Percentiles rank a stretch among this genome's conserved stretches.
phyloP scores from a whole-genome alignment of 257 asterid species.

The Knoxia roxburghii region DNA sequence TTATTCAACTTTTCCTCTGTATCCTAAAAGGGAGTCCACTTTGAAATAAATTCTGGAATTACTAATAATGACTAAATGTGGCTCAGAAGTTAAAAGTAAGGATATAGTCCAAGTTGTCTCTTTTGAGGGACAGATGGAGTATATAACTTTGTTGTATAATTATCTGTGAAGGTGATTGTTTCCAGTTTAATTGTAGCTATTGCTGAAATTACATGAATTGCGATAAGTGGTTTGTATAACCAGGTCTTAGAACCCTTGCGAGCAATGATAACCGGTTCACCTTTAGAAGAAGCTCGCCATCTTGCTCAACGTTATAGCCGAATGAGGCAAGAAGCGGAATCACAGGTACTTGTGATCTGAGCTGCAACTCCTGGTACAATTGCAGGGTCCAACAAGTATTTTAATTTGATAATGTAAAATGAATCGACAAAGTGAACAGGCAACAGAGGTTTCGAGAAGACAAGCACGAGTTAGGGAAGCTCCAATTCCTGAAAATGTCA shows the following conservation, averaged over 20 bases:
- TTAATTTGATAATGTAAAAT: constrained; percentile 7
- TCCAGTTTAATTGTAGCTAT: neutral
- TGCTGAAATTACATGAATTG: neutral
- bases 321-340: constrained; percentile 98
- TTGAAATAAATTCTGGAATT: no score
- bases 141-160: neutral
- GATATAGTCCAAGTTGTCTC: no score
- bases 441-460: constrained; percentile 87
- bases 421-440: constrained; percentile 44
- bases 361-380: neutral
- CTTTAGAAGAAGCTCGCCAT: constrained; percentile 98
- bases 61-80: neutral
- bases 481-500: constrained; percentile 87
- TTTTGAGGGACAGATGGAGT: neutral
- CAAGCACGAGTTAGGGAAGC: constrained; percentile 94
- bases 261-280: constrained; percentile 75
- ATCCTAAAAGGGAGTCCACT: no score
- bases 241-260: constrained; percentile 96
- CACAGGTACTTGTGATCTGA: constrained; percentile 49
- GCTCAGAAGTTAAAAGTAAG: neutral
- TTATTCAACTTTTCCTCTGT: no score
- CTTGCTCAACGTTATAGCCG: constrained; percentile 95
- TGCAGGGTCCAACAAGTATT: neutral
- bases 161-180: neutral
- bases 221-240: neutral